Conservation (phyloP, 2,329 filamentous ascomycete genomes). For the Parafenestella ontariensis region DNA sequence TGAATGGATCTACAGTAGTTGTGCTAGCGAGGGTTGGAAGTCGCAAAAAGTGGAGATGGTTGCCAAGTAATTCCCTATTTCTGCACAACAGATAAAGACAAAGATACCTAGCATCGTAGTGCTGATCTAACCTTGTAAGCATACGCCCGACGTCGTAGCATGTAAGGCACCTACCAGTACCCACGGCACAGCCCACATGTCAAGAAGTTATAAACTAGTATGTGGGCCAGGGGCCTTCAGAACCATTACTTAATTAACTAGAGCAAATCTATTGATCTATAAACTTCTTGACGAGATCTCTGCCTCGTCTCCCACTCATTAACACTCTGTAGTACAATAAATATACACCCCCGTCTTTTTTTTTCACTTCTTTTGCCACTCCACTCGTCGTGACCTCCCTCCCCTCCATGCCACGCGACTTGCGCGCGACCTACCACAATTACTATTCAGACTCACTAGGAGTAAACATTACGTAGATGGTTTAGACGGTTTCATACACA, state of each 20-base stretch:
- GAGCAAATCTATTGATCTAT: background rate
- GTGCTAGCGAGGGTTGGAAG: too few species aligned
- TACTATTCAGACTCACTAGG: conserved; percentile 7
- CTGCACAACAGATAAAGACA: too few species aligned
- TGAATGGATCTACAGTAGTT: too few species aligned
- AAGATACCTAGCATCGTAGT: too few species aligned
- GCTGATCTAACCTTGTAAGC: background rate
- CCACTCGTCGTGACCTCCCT: background rate
- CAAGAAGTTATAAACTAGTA: too few species aligned
- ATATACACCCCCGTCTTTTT: background rate
- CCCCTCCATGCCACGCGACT: background rate
- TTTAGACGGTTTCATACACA: conserved; percentile 10
- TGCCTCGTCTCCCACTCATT: background rate
- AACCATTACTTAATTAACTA: background rate
- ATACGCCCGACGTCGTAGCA: background rate
- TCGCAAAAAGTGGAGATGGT: too few species aligned
- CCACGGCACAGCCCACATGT: background rate
- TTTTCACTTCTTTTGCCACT: background rate
- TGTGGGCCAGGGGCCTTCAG: background rate
- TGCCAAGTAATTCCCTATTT: too few species aligned
- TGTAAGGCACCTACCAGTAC: too few species aligned
- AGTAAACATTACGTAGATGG: conserved; percentile 18
- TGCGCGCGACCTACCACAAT: conserved; percentile 1
- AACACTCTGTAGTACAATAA: background rate
- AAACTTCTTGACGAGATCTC: background rate